Base-by-base conservation (phyloP, 352 stramenopile species). In the Phytophthora ramorum region DNA sequence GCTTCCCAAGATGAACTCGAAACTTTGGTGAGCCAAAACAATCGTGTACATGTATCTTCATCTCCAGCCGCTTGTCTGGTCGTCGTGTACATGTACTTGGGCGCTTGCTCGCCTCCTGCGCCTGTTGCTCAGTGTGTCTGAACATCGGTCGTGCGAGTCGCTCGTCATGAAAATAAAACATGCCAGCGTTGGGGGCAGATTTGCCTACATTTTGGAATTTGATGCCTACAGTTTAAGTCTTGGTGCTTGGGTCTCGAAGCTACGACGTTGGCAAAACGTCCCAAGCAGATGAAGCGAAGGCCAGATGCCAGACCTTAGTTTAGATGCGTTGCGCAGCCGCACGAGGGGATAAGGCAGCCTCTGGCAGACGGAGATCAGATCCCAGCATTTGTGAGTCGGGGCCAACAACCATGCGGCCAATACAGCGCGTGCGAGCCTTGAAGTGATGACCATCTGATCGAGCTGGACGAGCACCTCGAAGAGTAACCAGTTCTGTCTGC, bases 351-450 rank as follows among this genome's bases (percentile, higher is more conserved):
- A 69, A 69, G 61, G 51, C 44, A 37, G 32, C 28, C 28, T 14
- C 17, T 16, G 52, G 37, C 53, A 63, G 45, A 45, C 35, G 45
- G 54, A 58, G 62, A 65, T 41, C 54, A 65, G 62, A 70, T 59
- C 38, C 55, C 62, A 55, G 32, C 32, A 32, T 58, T 41, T 59
- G 50, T 65, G 54, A 65, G 54, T 58, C 54, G 62, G 62, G 58
- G 34, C 24, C 28, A 24, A 24, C 22, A 24, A 24, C 22, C 22
- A 24, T 8, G 49, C 38, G 44, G 37, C 26, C 30, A 60, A 17
- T 30, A 26, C 32, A 26, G 12, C 24, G 20, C 24, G n/a, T n/a
- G 46, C 46, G 8, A 50, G 43, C 35, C 16, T 47, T 62, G 28
- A 63, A 38, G 17, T 22, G 43, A 38, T 35, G 3, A 49, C 17